Evolutionary conservation across 2,329 filamentous ascomycete genomes (phyloP), one percentile per base, ranked within the genome.

Genomic region (Aureobasidium sp.): DNA sequence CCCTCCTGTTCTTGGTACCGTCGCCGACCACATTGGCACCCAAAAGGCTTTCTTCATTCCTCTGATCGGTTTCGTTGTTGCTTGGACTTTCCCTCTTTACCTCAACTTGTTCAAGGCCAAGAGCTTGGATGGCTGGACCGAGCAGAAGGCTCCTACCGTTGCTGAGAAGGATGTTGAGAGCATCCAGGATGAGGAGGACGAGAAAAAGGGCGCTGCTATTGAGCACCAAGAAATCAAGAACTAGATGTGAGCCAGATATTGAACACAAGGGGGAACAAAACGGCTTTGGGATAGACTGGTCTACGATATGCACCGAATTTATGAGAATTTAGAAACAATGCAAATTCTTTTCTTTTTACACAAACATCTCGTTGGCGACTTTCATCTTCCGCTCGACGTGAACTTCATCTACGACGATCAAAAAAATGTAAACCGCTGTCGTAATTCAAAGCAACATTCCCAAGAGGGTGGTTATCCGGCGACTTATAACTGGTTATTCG

Each of bases 1-100:
- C 6, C 87, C 87, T 1, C 83, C 87, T 0, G 73, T 90, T 27
- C 78, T 85, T 2, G 86, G 85, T 29, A 79, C 76, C 7, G 84
- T 83, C 1, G 80, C 84, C 4, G 86, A 90, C 63, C 64, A 70
- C 53, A 78, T 81, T 55, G 70, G 76, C 37, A 85, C 81, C 2
- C 79, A 76, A 0, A 70, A 79, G 34, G 79, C 81, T 4, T 85
- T 88, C 80, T 71, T 81, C 8, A 83, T 89, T 1, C 85, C 85
- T 0, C 62, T 85, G 38, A 65, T 66, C 3, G 77, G 77, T 60
- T 70, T 78, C 63, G 44, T 77, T 57, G 68, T 69, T 0, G 72
- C 75, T 0, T 75, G 69, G 67, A 64, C 62, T 4, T 78, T 77
- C 61, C 60, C 72, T 0, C 45, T 75, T 6, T 67, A 64, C 37